Conservation (phyloP, 2,329 filamentous ascomycete genomes). For the Cytospora chrysosperma region DNA sequence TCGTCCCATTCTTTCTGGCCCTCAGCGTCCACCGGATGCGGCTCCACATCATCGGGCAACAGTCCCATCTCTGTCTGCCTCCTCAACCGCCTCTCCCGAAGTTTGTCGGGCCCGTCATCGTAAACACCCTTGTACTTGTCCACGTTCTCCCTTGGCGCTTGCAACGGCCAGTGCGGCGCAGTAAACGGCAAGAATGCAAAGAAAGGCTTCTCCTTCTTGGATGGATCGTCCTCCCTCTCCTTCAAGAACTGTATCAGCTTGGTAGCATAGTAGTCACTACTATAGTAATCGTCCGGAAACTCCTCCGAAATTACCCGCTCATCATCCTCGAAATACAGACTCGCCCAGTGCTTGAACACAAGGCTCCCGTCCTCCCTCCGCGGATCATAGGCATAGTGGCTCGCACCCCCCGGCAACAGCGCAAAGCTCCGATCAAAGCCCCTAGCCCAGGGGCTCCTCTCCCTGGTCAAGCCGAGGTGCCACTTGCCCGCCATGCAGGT, state of each 20-base stretch:
- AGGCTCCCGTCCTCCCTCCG: conserved; percentile 30
- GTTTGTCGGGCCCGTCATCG: conserved; percentile 57
- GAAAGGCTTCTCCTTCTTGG: conserved; percentile 46
- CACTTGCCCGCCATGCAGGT: conserved; percentile 36
- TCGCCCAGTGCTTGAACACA: neutral
- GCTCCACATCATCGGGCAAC: conserved; percentile 32
- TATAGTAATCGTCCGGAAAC: conserved; percentile 52
- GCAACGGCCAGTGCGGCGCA: conserved; percentile 63
- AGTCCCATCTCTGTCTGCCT: conserved; percentile 57
- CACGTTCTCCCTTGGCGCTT: conserved; percentile 46
- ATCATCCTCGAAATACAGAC: neutral
- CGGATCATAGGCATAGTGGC: conserved; percentile 53
- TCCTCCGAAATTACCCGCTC: conserved; percentile 29
- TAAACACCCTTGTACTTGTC: conserved; percentile 59
- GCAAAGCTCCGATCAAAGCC: conserved; percentile 62
- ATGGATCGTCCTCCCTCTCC: conserved; percentile 40
- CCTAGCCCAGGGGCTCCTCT: conserved; percentile 53
- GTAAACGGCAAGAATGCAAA: conserved; percentile 62
- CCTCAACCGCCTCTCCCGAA: conserved; percentile 52
- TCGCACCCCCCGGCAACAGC: conserved; percentile 58
- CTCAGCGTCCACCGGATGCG: conserved; percentile 49
- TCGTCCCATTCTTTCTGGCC: conserved; percentile 48
- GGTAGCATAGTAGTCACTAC: conserved; percentile 49
- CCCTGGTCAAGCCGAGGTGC: conserved; percentile 50
- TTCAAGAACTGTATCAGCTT: conserved; percentile 51